A percentile compares a stretch with the other conserved stretches of the same genome.
Conservation (phyloP, 306 rosid genomes). For the Herpetospermum pedunculosum region DNA sequence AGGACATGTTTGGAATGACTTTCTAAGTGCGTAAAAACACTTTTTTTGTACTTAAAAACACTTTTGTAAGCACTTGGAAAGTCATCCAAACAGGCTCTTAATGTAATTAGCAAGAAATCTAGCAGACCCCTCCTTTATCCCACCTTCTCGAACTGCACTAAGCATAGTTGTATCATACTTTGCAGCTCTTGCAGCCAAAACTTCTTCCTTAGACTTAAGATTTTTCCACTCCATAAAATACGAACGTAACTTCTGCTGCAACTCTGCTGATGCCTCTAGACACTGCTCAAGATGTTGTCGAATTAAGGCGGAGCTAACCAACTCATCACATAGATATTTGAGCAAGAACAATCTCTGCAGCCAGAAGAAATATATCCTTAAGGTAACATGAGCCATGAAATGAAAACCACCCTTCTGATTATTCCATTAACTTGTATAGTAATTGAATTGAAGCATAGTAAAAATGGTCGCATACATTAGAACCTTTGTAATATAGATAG, state of each 20-base stretch:
- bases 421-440: not conserved
- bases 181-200: constrained; percentile 58
- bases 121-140: constrained; percentile 34
- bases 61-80: no score
- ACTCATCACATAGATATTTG: constrained; percentile 83
- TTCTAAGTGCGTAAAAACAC: no score
- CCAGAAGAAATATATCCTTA: constrained; percentile 11
- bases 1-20: no score
- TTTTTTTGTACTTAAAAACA: no score
- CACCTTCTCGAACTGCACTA: constrained; percentile 33
- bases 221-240: constrained; percentile 66
- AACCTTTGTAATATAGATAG: not conserved
- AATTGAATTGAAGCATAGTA: not conserved
- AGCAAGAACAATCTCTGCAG: constrained; percentile 77
- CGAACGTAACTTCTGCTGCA: constrained; percentile 79
- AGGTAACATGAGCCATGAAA: constrained; percentile 10
- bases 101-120: constrained; percentile 27
- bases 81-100: no score
- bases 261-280: constrained; percentile 60
- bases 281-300: constrained; percentile 93
- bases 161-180: constrained; percentile 32
- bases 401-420: not conserved
- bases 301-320: constrained; percentile 59
- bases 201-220: constrained; percentile 75
- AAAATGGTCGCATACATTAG: not conserved